These are phyloP conservation scores for Saturnispora sanitii DNA, from an alignment of 805 yeast species.

Conservation along the genomic window DNA sequence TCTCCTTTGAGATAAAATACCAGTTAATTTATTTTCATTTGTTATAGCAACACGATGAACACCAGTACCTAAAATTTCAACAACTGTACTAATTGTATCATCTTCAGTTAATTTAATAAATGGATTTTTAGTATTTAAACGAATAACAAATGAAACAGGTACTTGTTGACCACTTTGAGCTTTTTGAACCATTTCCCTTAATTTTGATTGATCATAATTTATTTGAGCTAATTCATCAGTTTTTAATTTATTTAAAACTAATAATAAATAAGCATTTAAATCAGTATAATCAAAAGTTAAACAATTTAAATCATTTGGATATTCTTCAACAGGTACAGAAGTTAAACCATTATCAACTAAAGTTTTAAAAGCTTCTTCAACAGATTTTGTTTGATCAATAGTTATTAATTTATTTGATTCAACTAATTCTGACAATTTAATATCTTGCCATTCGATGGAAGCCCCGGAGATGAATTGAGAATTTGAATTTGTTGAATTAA, in stretches of 20 bases:
- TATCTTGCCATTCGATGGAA: constrained; percentile 58
- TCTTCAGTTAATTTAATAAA: constrained; percentile 66
- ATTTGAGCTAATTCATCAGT: constrained; percentile 29
- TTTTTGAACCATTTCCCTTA: constrained; percentile 36
- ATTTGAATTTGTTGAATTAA: constrained; percentile 26
- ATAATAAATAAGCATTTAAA: constrained; percentile 71
- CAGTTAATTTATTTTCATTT: constrained; percentile 50
- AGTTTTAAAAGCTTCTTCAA: constrained; percentile 81
- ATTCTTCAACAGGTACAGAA: constrained; percentile 68
- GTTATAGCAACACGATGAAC: constrained; percentile 86
- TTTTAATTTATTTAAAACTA: constrained; percentile 67
- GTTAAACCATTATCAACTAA: constrained; percentile 66
- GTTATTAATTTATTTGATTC: constrained; percentile 69
- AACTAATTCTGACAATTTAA: constrained; percentile 61
- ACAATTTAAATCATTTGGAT: constrained; percentile 51
- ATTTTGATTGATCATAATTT: constrained; percentile 28
- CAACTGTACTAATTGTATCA: constrained; percentile 62
- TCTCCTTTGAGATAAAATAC: constrained; percentile 86
- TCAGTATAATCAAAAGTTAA: constrained; percentile 88
- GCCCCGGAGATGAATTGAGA: constrained; percentile 22
- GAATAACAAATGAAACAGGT: constrained; percentile 81
- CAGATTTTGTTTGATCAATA: constrained; percentile 57
- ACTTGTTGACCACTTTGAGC: constrained; percentile 87
- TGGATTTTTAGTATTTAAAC: constrained; percentile 80
- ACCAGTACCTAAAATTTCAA: constrained; percentile 86